Evolutionary conservation across 768 basidiomycete species (phyloP).

Genomic region (Nevesoporus exiguus): DNA sequence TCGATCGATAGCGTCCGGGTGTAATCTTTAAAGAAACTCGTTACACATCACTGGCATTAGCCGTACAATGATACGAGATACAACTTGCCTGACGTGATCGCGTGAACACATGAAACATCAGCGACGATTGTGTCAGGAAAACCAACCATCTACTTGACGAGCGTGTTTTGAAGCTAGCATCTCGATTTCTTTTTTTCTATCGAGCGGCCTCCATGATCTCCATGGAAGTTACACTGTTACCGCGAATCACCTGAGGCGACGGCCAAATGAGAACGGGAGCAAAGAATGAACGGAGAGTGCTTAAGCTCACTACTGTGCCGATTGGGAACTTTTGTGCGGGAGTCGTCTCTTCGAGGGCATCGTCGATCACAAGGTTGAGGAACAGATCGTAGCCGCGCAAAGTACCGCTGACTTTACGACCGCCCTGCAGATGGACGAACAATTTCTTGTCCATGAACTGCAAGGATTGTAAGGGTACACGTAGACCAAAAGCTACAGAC

Average conservation of each 20-base stretch:
- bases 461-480: neutral
- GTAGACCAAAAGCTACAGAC: neutral
- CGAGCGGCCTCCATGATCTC: slow-evolving; percentile 74
- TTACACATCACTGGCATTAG: neutral
- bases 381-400: slow-evolving; percentile 98
- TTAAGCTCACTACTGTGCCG: slow-evolving; percentile 79
- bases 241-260: slow-evolving; percentile 78
- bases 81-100: slow-evolving; percentile 9
- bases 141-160: slow-evolving; percentile 10
- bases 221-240: slow-evolving; percentile 96
- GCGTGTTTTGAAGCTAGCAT: neutral
- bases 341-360: slow-evolving; percentile 87
- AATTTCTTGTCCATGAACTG: slow-evolving; percentile 99
- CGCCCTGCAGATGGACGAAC: slow-evolving; percentile 90
- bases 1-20: neutral
- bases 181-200: slow-evolving; percentile 7
- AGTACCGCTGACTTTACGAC: slow-evolving; percentile 92
- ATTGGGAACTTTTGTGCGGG: slow-evolving; percentile 88
- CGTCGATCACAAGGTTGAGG: slow-evolving; percentile 96
- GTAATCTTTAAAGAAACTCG: neutral
- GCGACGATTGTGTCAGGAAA: neutral
- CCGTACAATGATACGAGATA: neutral
- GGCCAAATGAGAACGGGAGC: slow-evolving; percentile 1
- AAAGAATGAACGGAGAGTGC: neutral
- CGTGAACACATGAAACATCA: neutral